phyloP scores from a whole-genome alignment of 768 basidiomycete species.

The Termitomyces sp. region DNA sequence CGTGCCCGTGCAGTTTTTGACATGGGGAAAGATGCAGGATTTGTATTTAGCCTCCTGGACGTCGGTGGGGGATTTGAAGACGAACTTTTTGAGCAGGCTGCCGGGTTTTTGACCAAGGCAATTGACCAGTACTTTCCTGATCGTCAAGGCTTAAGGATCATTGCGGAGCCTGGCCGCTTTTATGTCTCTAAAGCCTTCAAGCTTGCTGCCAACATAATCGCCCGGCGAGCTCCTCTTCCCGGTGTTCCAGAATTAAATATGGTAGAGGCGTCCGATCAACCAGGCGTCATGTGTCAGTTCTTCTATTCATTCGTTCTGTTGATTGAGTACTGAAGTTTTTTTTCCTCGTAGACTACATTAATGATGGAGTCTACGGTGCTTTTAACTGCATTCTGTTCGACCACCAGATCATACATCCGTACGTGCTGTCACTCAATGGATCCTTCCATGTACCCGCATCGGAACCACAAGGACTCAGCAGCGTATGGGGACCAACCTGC shows the following conservation, averaged over 20 bases:
- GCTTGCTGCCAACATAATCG: constrained; percentile 91
- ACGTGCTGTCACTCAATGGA: constrained; percentile 64
- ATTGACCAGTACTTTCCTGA: constrained; percentile 80
- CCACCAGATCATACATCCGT: constrained; percentile 88
- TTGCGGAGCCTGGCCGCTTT: constrained; percentile 95
- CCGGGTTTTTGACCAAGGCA: constrained; percentile 60
- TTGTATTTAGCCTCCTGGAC: constrained; percentile 79
- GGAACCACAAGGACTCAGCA: constrained; percentile 47
- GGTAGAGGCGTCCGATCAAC: constrained; percentile 32
- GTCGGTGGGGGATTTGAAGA: constrained; percentile 98
- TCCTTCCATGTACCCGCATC: constrained; percentile 53
- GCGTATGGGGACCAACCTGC: constrained; percentile 98
- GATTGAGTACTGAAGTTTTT: constrained; percentile 9
- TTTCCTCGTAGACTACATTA: constrained; percentile 84
- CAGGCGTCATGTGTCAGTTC: constrained; percentile 83
- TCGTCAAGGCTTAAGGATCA: constrained; percentile 64
- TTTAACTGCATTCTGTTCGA: constrained; percentile 98
- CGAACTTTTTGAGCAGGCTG: constrained; percentile 76
- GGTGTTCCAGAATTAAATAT: constrained; percentile 22
- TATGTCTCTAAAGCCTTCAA: constrained; percentile 91
- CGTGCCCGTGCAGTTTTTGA: constrained; percentile 83
- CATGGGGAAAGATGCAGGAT: constrained; percentile 80
- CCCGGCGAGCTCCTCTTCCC: constrained; percentile 61
- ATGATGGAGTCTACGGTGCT: constrained; percentile 96
- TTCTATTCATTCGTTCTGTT: constrained; percentile 15